A percentile compares a stretch with the other conserved stretches of the same genome.
These are phyloP conservation scores for Bonnemaisonia californica DNA, from an alignment of 31 red algal species.

Conservation along the genomic window DNA sequence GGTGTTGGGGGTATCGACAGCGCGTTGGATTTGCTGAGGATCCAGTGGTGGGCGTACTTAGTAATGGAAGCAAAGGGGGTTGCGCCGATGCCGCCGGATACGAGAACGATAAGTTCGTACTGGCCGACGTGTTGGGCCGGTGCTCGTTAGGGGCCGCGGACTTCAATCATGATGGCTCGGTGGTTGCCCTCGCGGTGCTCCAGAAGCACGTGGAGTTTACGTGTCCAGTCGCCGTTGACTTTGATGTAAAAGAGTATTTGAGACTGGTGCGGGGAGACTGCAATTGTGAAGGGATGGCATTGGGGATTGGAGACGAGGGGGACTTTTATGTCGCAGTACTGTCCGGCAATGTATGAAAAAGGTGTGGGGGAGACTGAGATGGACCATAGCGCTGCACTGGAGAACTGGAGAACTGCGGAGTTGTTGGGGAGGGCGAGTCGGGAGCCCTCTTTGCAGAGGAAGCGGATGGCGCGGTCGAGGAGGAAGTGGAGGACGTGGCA, in stretches of 20 bases:
- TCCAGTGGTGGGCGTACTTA: constrained; percentile 73
- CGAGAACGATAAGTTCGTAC: constrained; percentile 73
- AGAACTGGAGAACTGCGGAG: constrained; percentile 37
- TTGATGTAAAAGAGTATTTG: constrained; percentile 85
- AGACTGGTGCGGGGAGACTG: constrained; percentile 74
- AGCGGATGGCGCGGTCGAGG: constrained; percentile 54
- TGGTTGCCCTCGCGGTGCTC: constrained; percentile 21
- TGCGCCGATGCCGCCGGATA: constrained; percentile 78
- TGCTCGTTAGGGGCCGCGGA: constrained; percentile 84
- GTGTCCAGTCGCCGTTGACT: constrained; percentile 79
- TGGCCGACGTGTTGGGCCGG: constrained; percentile 77
- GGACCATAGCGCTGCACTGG: constrained; percentile 57
- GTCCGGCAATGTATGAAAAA: constrained; percentile 82
- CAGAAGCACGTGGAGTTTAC: constrained; percentile 53
- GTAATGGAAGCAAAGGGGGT: constrained; percentile 77
- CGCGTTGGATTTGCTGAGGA: constrained; percentile 62
- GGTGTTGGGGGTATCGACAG: constrained; percentile 50
- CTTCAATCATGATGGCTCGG: constrained; percentile 54
- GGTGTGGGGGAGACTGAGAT: constrained; percentile 61
- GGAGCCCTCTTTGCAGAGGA: constrained; percentile 50
- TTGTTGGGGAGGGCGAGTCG: constrained; percentile 34
- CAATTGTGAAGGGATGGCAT: constrained; percentile 93
- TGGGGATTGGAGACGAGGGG: constrained; percentile 65
- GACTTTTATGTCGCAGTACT: constrained; percentile 85
- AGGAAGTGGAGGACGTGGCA: constrained; percentile 68